Evolutionary conservation across 1,284 basidiomycete species (phyloP), one percentile per base, ranked within the genome.

Genomic region (Leccinum ponderosum): DNA sequence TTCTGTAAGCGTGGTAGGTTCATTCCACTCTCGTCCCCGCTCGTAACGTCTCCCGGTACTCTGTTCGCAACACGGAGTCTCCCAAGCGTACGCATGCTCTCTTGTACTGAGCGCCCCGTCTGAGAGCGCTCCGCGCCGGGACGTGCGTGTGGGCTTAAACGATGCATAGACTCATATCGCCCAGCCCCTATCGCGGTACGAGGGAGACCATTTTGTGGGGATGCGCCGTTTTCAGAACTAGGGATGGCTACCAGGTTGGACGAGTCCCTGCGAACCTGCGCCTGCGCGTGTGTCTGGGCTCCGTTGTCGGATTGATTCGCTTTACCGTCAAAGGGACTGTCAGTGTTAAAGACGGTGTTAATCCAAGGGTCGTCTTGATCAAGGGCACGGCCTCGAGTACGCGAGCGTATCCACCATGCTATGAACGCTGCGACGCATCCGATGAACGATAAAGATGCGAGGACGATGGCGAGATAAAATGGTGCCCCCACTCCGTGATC

Each of bases 1-100:
- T 48, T 47, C 50, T 39, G 62, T n/a, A 37, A 15, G 15, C 58
- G 62, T 27, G 56, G 20, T 2, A 58, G 3, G 53, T 60, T 69
- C 35, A 55, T 53, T 17, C 61, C 66, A 12, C 77, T 75, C 37
- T 79, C 78, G 58, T 78, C 78, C 6, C 78, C 73, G n/a, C 75
- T 76, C 3, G 72, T 73, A 51, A 78, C 60, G 53, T 82, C 80
- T 7, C 80, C 80, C 2, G 80, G 78, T 15, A 75, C 69, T 56
- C 77, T 72, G 66, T 82, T 81, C 27, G 76, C 68, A 48, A 82
- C 75, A 56, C 73, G 74, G 14, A 82, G 72, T 15, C 63, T 67
- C 9, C 79, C 78, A 14, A 78, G 69, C 20, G 60, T 78, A 70
- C 59, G 75, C 58, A 57, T 78, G 64, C 64, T 75, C 59, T 74